Evolutionary conservation across 345 rosid genomes (phyloP).

Genomic region (Anacardium occidentale): DNA sequence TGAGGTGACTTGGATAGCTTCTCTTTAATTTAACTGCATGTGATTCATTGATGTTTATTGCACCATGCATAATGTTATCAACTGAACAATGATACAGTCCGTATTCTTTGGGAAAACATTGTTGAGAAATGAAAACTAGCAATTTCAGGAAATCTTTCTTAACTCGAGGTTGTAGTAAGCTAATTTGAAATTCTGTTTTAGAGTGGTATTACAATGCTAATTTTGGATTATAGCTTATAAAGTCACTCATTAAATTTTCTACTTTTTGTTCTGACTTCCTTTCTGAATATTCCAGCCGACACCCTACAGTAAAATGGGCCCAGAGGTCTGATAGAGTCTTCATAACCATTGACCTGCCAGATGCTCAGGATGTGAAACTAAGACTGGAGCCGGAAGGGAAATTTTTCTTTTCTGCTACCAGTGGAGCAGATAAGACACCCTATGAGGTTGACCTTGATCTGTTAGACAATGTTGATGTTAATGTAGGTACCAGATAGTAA

Average conservation of each 20-base stretch:
- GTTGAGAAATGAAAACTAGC: not conserved
- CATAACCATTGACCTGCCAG: conserved; percentile 52
- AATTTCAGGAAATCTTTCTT: not conserved
- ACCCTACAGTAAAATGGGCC: conserved; percentile 62
- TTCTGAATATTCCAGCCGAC: conserved; percentile 37
- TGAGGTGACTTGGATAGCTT: not conserved
- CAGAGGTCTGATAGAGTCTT: conserved; percentile 50
- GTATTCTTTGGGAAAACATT: not conserved
- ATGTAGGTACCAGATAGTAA: conserved; percentile 31
- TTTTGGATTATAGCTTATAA: not conserved
- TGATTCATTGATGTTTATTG: not conserved
- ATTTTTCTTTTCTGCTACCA: conserved; percentile 47
- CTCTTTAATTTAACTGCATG: not conserved
- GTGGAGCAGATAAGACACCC: conserved; percentile 43
- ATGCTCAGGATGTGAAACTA: conserved; percentile 54
- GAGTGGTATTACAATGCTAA: not conserved
- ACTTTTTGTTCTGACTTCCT: not conserved
- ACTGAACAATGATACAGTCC: not conserved
- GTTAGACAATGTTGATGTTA: conserved; percentile 44
- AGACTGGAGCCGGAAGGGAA: conserved; percentile 60
- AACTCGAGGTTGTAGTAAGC: not conserved
- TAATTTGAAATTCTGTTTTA: not conserved
- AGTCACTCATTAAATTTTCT: not conserved
- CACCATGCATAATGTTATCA: not conserved
- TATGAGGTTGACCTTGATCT: conserved; percentile 52